Percentiles rank a stretch among this genome's conserved stretches.
These are phyloP conservation scores for Capsicum rhomboideum DNA, from an alignment of 257 asterid species.

Conservation along the genomic window DNA sequence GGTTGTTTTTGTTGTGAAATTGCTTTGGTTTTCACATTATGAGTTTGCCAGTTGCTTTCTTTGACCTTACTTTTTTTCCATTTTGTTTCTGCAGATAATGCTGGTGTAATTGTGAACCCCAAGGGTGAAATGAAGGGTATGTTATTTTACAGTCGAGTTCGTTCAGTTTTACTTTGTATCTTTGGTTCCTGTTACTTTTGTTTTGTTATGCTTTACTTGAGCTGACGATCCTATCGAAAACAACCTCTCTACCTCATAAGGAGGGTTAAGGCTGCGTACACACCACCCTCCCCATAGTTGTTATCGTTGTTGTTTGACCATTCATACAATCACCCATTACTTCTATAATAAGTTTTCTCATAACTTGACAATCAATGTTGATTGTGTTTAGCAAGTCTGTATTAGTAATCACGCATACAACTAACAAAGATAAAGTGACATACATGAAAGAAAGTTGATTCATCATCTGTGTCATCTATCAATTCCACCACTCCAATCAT, in stretches of 20 bases:
- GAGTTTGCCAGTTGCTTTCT: neutral
- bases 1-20: neutral
- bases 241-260: no score
- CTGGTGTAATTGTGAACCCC: constrained; percentile 64
- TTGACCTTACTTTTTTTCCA: fast-evolving
- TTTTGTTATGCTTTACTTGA: no score
- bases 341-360: neutral
- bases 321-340: neutral
- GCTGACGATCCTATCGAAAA: no score
- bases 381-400: neutral
- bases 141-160: neutral
- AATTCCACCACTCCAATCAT: neutral
- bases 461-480: neutral
- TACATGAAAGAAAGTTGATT: neutral
- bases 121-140: constrained; percentile 71
- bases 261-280: no score
- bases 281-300: no score
- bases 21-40: neutral
- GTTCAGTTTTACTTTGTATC: no score
- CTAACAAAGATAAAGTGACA: neutral
- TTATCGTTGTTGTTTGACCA: neutral
- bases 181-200: no score
- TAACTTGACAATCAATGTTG: neutral
- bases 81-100: constrained; percentile 33
- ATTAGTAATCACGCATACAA: neutral